Conservation (phyloP, 1,284 basidiomycete genomes). For the Ganoderma boninense region DNA sequence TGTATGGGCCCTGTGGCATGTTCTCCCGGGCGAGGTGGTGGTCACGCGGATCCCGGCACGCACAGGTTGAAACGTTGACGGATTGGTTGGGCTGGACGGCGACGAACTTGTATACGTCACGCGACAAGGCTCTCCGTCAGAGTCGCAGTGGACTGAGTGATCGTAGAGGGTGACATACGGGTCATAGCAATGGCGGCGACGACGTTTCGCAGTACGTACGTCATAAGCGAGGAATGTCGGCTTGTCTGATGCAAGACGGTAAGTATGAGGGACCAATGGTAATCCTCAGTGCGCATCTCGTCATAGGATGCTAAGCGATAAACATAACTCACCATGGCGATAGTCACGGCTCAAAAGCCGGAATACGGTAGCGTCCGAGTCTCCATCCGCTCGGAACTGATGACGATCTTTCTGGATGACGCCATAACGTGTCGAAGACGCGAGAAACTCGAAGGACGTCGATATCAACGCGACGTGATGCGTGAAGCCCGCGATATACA, state of each 20-base stretch:
- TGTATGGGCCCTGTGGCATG: background rate
- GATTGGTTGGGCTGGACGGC: background rate
- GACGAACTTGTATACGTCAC: background rate
- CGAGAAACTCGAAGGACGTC: background rate
- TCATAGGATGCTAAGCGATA: background rate
- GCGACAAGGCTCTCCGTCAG: background rate
- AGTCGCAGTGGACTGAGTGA: background rate
- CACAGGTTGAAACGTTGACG: background rate
- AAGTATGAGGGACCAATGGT: background rate
- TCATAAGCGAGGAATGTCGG: background rate
- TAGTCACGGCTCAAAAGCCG: background rate
- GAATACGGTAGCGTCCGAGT: background rate
- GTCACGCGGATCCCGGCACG: background rate
- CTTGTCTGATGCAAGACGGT: background rate
- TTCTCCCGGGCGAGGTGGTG: background rate
- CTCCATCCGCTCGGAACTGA: background rate
- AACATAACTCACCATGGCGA: background rate
- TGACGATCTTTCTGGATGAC: background rate
- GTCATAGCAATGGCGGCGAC: background rate
- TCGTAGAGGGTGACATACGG: background rate
- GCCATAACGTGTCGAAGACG: background rate
- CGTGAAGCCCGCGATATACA: background rate
- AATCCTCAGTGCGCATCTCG: background rate
- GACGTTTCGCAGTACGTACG: background rate
- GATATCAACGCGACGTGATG: background rate